Conservation (phyloP, 148 eudicot species). For the Bassia scoparia region DNA sequence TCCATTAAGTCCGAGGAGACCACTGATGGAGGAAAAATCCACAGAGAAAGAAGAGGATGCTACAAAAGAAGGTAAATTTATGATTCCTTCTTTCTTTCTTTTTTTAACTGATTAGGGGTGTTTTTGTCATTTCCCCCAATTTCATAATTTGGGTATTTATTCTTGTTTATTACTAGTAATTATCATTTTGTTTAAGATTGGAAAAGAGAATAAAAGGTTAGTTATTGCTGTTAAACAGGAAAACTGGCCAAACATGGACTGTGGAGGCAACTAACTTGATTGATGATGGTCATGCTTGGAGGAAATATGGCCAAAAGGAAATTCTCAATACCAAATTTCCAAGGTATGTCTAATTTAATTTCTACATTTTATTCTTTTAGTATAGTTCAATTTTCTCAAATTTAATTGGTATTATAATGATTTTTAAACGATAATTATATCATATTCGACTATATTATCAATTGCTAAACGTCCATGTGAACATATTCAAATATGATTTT, state of each 20-base stretch:
- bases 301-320: slow-evolving; percentile 42
- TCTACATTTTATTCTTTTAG: too few relatives aligned
- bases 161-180: neutral
- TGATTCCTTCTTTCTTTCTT: too few relatives aligned
- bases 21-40: neutral
- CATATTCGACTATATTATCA: too few relatives aligned
- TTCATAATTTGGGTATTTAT: neutral
- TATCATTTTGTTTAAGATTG: neutral
- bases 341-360: slow-evolving; percentile 13
- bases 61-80: slow-evolving; percentile 28
- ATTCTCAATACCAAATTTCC: slow-evolving; percentile 21
- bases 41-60: slow-evolving; percentile 12
- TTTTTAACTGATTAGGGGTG: neutral
- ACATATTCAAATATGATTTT: too few relatives aligned
- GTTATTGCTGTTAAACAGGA: slow-evolving; percentile 16
- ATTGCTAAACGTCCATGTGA: too few relatives aligned
- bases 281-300: slow-evolving; percentile 44
- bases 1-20: slow-evolving; percentile 9
- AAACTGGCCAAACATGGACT: slow-evolving; percentile 11
- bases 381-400: too few relatives aligned
- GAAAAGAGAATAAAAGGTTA: neutral
- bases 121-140: neutral
- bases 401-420: too few relatives aligned
- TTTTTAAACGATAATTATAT: too few relatives aligned
- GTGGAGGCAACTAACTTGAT: slow-evolving; percentile 12